A percentile compares a stretch with the other conserved stretches of the same genome.
Conservation (phyloP, 1,284 basidiomycete species). For the Sanguinoderma infundibulare region DNA sequence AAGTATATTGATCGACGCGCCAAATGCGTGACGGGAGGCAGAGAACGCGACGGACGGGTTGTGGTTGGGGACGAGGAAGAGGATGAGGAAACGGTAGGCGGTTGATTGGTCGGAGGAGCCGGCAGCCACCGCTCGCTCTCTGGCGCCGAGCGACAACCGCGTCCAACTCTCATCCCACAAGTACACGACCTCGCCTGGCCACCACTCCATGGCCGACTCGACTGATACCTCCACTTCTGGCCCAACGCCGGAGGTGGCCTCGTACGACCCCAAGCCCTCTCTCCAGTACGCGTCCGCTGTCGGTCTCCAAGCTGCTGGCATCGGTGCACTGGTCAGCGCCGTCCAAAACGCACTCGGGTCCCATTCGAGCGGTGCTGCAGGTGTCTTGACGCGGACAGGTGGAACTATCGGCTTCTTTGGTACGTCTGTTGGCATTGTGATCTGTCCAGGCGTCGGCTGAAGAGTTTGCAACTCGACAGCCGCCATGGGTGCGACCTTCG, state of each 20-base stretch:
- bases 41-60: background rate
- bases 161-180: constrained; percentile 21
- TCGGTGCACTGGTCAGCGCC: constrained; percentile 80
- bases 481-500: constrained; percentile 91
- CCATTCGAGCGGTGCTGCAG: constrained; percentile 87
- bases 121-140: constrained; percentile 16
- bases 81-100: constrained; percentile 19
- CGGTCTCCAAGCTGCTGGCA: constrained; percentile 71
- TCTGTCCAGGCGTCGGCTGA: background rate
- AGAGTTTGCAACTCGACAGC: constrained; percentile 48
- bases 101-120: constrained; percentile 17
- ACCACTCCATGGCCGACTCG: constrained; percentile 32
- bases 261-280: constrained; percentile 63
- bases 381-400: constrained; percentile 81
- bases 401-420: constrained; percentile 85
- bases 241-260: constrained; percentile 14
- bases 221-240: constrained; percentile 17
- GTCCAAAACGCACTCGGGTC: constrained; percentile 85
- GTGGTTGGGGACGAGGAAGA: constrained; percentile 2
- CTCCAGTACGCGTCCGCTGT: constrained; percentile 63
- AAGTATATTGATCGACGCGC: background rate
- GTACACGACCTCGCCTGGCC: constrained; percentile 24
- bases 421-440: constrained; percentile 41
- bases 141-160: constrained; percentile 18
- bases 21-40: background rate